Evolutionary conservation across 257 asterid species (phyloP), one percentile per base, ranked within the genome.

Genomic region (Petunia axillaris): DNA sequence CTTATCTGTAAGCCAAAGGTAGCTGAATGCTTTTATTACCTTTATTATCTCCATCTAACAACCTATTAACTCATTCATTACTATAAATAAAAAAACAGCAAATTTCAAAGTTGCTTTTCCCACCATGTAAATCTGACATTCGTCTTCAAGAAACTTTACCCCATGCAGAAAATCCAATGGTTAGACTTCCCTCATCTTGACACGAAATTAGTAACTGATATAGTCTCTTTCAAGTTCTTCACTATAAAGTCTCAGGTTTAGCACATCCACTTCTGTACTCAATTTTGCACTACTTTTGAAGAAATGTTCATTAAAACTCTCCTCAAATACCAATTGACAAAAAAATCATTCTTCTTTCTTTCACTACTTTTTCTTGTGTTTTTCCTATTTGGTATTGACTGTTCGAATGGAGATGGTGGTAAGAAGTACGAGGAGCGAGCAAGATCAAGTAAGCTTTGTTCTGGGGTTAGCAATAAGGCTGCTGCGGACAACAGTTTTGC

Each of bases 91-190:
- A 39, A 64, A 25, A 11, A 6, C 16, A 39, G 13, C 39, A 7
- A 25, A 10, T 70, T 70, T 70, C 77, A 71, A 71, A 71, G 25
- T 71, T 25, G 48, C 77, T 35, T 71, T 71, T 71, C 77, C 77
- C 77, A 71, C 77, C 43, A 71, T 71, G 60, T 35, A 71, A 71
- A 10, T 54, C 38, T 71, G 77, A 71, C 77, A 71, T 71, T 71
- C 6, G 77, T 71, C 76, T 44, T 44, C 76, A 16, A 38, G 44
- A 16, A 68, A 14, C 41, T 68, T 44, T 48, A 71, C 10, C 25
- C 8, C 77, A 71, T 71, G 77, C 77, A 71, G 60, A 71, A 48
- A 71, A 48, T 71, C 59, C 77, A 71, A 71, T 68, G 76, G 4
- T 44, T n/a, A 44, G 16, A 68, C 57, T 40, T 25, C 25, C 6